Conservation (phyloP, 768 basidiomycete genomes). For the Pulveroboletus sp. region DNA sequence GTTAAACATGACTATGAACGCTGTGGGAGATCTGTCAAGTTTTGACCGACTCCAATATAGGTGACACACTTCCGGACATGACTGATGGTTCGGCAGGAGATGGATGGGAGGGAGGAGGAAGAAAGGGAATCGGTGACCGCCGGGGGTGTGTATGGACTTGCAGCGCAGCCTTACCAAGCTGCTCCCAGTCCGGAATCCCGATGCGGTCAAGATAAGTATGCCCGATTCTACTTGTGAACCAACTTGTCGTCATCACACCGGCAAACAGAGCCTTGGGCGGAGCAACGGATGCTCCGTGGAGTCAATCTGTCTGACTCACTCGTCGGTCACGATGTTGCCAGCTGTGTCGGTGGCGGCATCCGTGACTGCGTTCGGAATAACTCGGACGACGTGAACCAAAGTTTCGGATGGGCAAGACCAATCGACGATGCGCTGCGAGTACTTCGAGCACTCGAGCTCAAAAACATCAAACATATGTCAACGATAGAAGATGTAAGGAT, state of each 20-base stretch:
- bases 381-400: too few species aligned
- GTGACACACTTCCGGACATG: conserved; percentile 22
- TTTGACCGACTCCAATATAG: not conserved
- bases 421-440: not conserved
- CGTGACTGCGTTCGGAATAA: not conserved
- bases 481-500: not conserved
- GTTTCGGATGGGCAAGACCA: not conserved
- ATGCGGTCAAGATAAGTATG: too few species aligned
- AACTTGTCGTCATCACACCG: too few species aligned
- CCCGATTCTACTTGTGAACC: too few species aligned
- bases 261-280: too few species aligned
- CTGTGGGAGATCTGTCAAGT: conserved; percentile 3
- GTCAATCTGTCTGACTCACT: too few species aligned
- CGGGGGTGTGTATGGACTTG: not conserved
- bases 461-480: not conserved
- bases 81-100: not conserved
- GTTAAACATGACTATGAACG: conserved; percentile 10
- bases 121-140: not conserved
- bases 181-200: not conserved
- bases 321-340: too few species aligned
- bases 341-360: not conserved
- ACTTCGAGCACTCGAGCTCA: not conserved
- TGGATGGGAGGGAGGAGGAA: not conserved
- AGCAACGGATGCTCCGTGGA: too few species aligned
- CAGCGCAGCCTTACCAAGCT: not conserved